A percentile compares a stretch with the other conserved stretches of the same genome.
These are phyloP conservation scores for Nemania sp. DNA, from an alignment of 2,329 filamentous ascomycete genomes.

Conservation along the genomic window DNA sequence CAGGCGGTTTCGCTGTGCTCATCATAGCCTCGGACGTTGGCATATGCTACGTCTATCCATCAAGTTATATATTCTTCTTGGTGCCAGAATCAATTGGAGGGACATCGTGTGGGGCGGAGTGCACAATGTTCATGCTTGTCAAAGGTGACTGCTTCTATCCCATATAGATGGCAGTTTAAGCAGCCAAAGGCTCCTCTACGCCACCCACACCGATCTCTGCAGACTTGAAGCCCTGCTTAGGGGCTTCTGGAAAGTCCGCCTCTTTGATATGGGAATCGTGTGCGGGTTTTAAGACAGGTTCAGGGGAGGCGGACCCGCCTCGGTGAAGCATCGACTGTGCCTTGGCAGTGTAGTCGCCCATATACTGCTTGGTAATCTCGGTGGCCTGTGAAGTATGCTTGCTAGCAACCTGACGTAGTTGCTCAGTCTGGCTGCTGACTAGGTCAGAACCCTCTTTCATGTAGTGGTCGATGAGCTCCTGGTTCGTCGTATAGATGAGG, in stretches of 20 bases:
- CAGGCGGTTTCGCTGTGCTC: conserved; percentile 19
- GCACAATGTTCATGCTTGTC: conserved; percentile 23
- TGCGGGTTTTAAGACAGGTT: conserved; percentile 45
- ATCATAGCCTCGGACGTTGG: conserved; percentile 24
- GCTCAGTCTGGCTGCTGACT: conserved; percentile 64
- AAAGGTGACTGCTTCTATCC: conserved; percentile 1
- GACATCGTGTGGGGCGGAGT: conserved; percentile 17
- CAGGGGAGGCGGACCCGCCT: conserved; percentile 50
- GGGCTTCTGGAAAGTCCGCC: conserved; percentile 53
- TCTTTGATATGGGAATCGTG: conserved; percentile 40
- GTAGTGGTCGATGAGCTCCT: conserved; percentile 69
- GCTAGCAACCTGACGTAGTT: conserved; percentile 63
- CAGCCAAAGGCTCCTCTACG: conserved; percentile 39
- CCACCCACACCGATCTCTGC: conserved; percentile 35
- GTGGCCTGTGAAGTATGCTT: conserved; percentile 67
- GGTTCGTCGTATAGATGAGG: conserved; percentile 67
- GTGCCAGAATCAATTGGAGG: conserved; percentile 26
- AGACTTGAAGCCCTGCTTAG: conserved; percentile 41
- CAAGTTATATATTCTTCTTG: conserved; percentile 31
- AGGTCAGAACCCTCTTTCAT: conserved; percentile 60
- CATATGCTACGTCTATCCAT: conserved; percentile 32
- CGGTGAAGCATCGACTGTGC: conserved; percentile 63
- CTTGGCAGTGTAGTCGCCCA: conserved; percentile 69
- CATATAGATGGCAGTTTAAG: conserved; percentile 32
- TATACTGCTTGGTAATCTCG: conserved; percentile 67